Base-by-base conservation (phyloP, 352 stramenopile genomes). In the Albugo laibachii region DNA sequence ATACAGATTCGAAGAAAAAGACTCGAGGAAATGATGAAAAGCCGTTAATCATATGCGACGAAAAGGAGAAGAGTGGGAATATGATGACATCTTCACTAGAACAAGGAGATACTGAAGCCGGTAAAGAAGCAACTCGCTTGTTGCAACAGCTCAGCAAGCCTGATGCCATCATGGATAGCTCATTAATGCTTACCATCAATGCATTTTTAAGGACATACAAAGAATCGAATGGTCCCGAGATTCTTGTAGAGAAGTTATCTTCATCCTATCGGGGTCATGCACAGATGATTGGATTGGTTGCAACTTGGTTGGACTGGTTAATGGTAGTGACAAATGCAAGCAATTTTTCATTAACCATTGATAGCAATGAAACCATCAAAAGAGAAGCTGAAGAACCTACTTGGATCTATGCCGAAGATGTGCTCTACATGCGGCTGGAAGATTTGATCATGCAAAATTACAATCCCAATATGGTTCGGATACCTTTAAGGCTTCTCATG, bases 251-350 rank as follows among this genome's bases (percentile, higher is more conserved):
- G 49, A 79, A 84, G 38, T 62, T 92, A 8, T 92, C 78, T 41
- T 82, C 72, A 13, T 88, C 78, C 11, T 92, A 92, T 36, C 73
- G 78, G 46, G 78, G 78, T 5, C 76, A 92, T 52, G 74, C 78
- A 8, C 74, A 92, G 52, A 88, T 92, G 75, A 77, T 86, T n/a
- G 67, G 69, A 0, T 63, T 92, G 3, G 65, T 88, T n/a, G 74
- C 71, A 5, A 83, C 71, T 16, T 92, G 78, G 78, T 55, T 92
- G 37, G 76, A 92, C 36, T 24, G 38, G 38, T 43, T 19, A 69
- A 82, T 47, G 70, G 59, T 16, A 83, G 83, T 47, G 71, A 87
- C 47, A 66, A 81, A 0, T 65, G 66, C 18, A 71, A 84, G 64
- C 69, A 64, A 20, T 61, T 65, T 0, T 63, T 83, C 38, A 55